Percentiles rank a stretch among this genome's conserved stretches.
Evolutionary conservation across 2,329 filamentous ascomycete genomes (phyloP).

Genomic region (Arthrobotrys pseudoclavata): DNA sequence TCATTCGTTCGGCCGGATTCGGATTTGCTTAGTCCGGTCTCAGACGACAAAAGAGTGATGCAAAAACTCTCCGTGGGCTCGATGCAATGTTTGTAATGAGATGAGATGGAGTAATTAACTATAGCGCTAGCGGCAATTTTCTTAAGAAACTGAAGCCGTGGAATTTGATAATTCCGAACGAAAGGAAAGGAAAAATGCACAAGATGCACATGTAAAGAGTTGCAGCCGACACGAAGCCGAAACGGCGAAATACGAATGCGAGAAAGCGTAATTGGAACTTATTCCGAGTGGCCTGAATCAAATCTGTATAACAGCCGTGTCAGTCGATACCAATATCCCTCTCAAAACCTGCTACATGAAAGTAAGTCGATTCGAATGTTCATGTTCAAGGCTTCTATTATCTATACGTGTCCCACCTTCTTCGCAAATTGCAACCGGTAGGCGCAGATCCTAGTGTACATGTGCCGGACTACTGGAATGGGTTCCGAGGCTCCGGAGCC

Average conservation of each 20-base stretch:
- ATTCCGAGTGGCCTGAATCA: not conserved
- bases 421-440: not conserved
- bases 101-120: not conserved
- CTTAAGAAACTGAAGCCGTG: not conserved
- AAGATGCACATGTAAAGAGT: constrained; percentile 3
- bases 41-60: not conserved
- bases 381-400: not conserved
- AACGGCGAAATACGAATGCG: not conserved
- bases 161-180: not conserved
- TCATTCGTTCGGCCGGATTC: not conserved
- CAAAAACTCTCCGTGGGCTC: too few relatives aligned
- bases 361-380: not conserved
- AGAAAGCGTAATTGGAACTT: constrained; percentile 3
- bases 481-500: constrained; percentile 12
- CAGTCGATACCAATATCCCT: not conserved
- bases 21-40: not conserved
- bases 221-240: not conserved
- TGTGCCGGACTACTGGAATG: constrained; percentile 6
- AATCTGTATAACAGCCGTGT: not conserved
- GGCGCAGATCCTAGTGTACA: constrained; percentile 15
- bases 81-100: not conserved
- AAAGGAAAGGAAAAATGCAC: not conserved
- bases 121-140: not conserved
- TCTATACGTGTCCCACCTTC: not conserved
- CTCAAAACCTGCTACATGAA: not conserved